A percentile compares a stretch with the other conserved stretches of the same genome.
These are phyloP conservation scores for Aureobasidium sp. DNA, from an alignment of 2,329 filamentous ascomycete genomes.

Conservation along the genomic window DNA sequence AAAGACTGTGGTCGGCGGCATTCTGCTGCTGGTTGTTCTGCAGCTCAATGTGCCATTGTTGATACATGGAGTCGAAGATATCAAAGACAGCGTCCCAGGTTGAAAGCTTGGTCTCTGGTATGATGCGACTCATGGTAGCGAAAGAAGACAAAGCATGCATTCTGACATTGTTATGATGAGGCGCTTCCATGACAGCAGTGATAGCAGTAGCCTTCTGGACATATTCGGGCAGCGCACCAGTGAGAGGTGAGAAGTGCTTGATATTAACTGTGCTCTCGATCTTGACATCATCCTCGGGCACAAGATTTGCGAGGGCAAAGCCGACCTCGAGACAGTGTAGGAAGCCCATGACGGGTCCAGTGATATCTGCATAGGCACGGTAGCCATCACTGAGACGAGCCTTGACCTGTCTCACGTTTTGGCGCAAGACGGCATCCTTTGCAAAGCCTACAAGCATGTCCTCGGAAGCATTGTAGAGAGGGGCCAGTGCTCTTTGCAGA, in stretches of 20 bases:
- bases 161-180: constrained; percentile 7
- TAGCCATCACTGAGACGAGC: constrained; percentile 63
- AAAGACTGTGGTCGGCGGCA: constrained; percentile 67
- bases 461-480: neutral
- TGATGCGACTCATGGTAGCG: constrained; percentile 7
- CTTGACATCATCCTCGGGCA: neutral
- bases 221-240: constrained; percentile 5
- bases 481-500: constrained; percentile 10
- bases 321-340: constrained; percentile 73
- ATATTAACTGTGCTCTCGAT: neutral
- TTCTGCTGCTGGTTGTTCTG: constrained; percentile 69
- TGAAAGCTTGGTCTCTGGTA: neutral
- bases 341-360: constrained; percentile 68
- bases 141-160: constrained; percentile 11
- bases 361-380: constrained; percentile 78
- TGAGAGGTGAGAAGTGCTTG: constrained; percentile 7
- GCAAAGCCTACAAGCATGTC: constrained; percentile 7
- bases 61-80: constrained; percentile 50
- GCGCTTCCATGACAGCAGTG: neutral
- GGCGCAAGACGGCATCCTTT: constrained; percentile 15
- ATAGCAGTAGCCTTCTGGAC: neutral
- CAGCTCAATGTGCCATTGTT: constrained; percentile 72
- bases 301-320: constrained; percentile 11
- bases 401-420: constrained; percentile 52
- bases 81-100: constrained; percentile 4